These are phyloP conservation scores for Platanus orientalis DNA, from an alignment of 164 flowering plant species.

Conservation along the genomic window DNA sequence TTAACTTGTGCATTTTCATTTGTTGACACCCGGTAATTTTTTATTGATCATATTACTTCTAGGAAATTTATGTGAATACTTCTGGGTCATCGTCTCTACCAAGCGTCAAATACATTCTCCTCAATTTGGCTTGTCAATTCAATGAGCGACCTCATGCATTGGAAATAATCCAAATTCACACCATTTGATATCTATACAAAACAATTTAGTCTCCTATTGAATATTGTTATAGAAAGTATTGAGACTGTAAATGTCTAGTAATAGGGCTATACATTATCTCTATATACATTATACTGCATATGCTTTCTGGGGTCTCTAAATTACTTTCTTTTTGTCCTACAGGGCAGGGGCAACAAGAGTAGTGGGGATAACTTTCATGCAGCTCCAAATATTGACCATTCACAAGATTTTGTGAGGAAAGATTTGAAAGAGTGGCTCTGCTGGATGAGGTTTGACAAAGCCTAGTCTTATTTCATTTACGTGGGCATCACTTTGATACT, in stretches of 20 bases:
- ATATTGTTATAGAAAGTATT: background rate
- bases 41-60: too few relatives aligned
- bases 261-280: background rate
- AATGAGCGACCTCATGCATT: background rate
- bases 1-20: too few relatives aligned
- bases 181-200: background rate
- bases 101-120: background rate
- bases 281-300: background rate
- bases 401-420: conserved; percentile 95
- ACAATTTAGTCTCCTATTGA: background rate
- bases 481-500: background rate
- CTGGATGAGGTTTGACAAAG: conserved; percentile 71
- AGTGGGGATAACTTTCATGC: conserved; percentile 99
- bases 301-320: conserved; percentile 1
- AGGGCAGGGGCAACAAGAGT: conserved; percentile 98
- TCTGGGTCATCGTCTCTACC: background rate
- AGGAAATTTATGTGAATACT: background rate
- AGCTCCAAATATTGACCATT: conserved; percentile 98
- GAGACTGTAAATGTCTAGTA: background rate
- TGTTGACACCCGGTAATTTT: too few relatives aligned
- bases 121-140: background rate
- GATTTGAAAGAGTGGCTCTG: conserved; percentile 87
- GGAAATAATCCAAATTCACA: background rate
- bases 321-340: conserved; percentile 17
- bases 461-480: background rate